phyloP scores from a whole-genome alignment of 768 basidiomycete species.

The Dioszegia aurantiaca region DNA sequence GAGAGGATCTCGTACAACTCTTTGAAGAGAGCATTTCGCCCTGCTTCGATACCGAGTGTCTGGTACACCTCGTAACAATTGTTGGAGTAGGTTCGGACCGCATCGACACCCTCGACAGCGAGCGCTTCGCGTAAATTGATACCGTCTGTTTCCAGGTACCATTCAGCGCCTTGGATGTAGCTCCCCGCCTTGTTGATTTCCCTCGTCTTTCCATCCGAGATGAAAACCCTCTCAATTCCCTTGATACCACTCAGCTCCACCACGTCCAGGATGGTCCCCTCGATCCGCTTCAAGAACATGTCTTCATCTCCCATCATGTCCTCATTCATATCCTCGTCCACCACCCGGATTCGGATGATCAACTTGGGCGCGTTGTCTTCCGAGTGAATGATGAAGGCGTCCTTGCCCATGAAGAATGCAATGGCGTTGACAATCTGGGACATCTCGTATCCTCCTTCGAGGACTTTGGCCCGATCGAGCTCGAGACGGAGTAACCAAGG shows the following conservation, averaged over 20 bases:
- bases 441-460: constrained; percentile 95
- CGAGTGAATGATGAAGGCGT: constrained; percentile 96
- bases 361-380: constrained; percentile 98
- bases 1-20: constrained; percentile 95
- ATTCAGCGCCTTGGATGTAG: constrained; percentile 61
- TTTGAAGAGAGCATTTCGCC: constrained; percentile 86
- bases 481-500: constrained; percentile 97
- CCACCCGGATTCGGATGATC: constrained; percentile 86
- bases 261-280: constrained; percentile 93
- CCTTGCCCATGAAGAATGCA: constrained; percentile 88
- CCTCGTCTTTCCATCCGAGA: constrained; percentile 80
- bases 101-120: constrained; percentile 92
- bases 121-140: constrained; percentile 93
- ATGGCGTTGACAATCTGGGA: constrained; percentile 89
- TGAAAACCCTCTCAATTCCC: constrained; percentile 86
- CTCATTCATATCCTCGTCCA: constrained; percentile 69
- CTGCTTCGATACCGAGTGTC: constrained; percentile 94
- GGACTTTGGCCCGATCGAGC: constrained; percentile 94
- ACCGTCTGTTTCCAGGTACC: constrained; percentile 97
- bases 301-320: constrained; percentile 79
- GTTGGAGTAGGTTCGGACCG: constrained; percentile 90
- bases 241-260: constrained; percentile 91
- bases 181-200: constrained; percentile 62
- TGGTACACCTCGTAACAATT: constrained; percentile 92
- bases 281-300: constrained; percentile 89